Percentiles rank a stretch among this genome's conserved stretches.
These are phyloP conservation scores for Syncephalastrum monosporum DNA, from an alignment of 371 early-diverging fungal species.

Conservation along the genomic window DNA sequence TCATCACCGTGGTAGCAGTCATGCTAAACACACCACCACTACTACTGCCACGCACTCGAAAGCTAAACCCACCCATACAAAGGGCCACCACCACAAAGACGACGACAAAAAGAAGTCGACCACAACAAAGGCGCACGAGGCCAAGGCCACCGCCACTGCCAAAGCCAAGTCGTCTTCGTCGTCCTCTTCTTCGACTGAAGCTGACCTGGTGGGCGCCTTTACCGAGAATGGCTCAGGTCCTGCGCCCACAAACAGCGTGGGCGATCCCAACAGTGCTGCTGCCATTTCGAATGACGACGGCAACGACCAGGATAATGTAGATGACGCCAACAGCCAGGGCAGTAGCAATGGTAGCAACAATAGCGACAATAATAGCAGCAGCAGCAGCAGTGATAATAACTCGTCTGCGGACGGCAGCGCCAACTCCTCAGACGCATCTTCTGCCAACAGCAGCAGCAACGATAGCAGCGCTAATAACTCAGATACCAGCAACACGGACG, in stretches of 20 bases:
- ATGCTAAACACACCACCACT: not conserved
- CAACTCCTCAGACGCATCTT: not conserved
- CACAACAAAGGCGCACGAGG: not conserved
- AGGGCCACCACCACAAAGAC: not conserved
- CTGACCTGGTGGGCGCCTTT: constrained; percentile 4
- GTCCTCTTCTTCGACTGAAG: not conserved
- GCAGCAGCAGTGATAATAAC: not conserved
- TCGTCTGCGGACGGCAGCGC: constrained; percentile 1
- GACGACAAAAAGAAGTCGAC: constrained; percentile 1
- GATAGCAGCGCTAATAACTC: constrained; percentile 2
- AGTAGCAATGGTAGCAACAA: not conserved
- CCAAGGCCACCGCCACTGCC: not conserved
- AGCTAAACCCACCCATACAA: not conserved
- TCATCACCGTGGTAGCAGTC: constrained; percentile 1
- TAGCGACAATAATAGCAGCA: not conserved
- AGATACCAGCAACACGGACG: too few species aligned
- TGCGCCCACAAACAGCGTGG: constrained; percentile 5
- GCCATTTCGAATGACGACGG: not conserved
- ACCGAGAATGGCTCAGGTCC: constrained; percentile 6
- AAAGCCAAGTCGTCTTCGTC: not conserved
- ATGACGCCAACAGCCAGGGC: too few species aligned
- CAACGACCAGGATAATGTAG: too few species aligned
- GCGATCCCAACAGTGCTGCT: constrained; percentile 11
- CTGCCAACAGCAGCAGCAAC: not conserved
- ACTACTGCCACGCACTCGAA: not conserved